phyloP scores from a whole-genome alignment of 192 early-diverging fungal genomes.

The Coemansia sp. region DNA sequence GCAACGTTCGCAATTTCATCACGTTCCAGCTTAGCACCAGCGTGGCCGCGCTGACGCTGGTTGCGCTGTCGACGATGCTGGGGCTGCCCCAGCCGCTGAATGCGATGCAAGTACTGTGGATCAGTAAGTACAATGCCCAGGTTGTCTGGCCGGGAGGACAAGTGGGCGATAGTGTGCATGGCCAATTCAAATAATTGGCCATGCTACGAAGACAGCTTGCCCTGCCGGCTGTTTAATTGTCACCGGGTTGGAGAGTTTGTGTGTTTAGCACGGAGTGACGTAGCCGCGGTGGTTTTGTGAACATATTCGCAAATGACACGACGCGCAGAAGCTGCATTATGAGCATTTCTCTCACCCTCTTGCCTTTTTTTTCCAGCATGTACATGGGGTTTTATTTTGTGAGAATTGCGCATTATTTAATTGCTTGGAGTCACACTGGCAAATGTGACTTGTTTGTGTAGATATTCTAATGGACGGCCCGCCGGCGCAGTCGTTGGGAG shows the following conservation, averaged over 20 bases:
- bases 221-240: too few species aligned
- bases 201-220: too few species aligned
- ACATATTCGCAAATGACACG: neutral
- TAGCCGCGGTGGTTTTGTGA: neutral
- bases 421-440: neutral
- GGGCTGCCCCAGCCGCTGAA: conserved; percentile 89
- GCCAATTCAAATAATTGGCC: too few species aligned
- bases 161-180: neutral
- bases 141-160: neutral
- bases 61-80: conserved; percentile 81
- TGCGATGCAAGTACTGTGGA: conserved; percentile 99
- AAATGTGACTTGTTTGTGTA: conserved; percentile 43
- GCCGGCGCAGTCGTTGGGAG: conserved; percentile 94
- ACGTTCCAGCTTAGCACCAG: conserved; percentile 95
- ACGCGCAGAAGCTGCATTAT: neutral
- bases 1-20: conserved; percentile 96
- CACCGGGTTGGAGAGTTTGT: neutral
- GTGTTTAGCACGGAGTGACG: neutral
- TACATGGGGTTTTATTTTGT: too few species aligned
- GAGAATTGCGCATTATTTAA: neutral
- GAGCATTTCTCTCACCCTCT: neutral
- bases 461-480: conserved; percentile 98
- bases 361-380: too few species aligned
- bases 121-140: conserved; percentile 53
- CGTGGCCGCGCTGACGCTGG: conserved; percentile 82